Conservation (phyloP, 306 rosid genomes). For the Prinsepia uniflora region DNA sequence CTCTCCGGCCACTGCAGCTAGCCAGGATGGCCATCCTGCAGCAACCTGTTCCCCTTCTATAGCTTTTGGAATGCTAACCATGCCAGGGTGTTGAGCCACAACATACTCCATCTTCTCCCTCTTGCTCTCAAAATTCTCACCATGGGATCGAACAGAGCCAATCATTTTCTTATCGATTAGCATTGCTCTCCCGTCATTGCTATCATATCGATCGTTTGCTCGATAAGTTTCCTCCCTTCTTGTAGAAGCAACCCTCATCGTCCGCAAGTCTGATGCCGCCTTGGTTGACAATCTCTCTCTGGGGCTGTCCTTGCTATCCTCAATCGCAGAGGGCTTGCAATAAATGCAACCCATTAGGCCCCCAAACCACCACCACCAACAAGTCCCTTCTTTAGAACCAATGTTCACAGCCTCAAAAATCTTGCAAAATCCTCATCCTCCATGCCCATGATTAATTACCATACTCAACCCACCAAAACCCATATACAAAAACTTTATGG, state of each 20-base stretch:
- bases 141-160: constrained; percentile 53
- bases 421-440: constrained; percentile 36
- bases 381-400: constrained; percentile 44
- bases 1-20: constrained; percentile 95
- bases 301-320: constrained; percentile 94
- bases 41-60: constrained; percentile 92
- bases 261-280: constrained; percentile 45
- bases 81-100: constrained; percentile 66
- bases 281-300: constrained; percentile 68
- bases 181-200: constrained; percentile 56
- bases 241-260: constrained; percentile 57
- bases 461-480: constrained; percentile 15
- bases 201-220: constrained; percentile 57
- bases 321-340: constrained; percentile 95
- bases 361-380: constrained; percentile 41
- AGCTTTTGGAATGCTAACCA: constrained; percentile 74
- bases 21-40: constrained; percentile 97
- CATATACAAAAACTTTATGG: constrained; percentile 11
- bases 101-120: constrained; percentile 78
- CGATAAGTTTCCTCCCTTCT: constrained; percentile 77
- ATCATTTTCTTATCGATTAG: constrained; percentile 67
- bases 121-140: constrained; percentile 69
- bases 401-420: constrained; percentile 37
- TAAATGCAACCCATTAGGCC: constrained; percentile 77
- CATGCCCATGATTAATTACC: constrained; percentile 21